Evolutionary conservation across 2,329 filamentous ascomycete genomes (phyloP).

Genomic region (Neodidymelliopsis sp.): DNA sequence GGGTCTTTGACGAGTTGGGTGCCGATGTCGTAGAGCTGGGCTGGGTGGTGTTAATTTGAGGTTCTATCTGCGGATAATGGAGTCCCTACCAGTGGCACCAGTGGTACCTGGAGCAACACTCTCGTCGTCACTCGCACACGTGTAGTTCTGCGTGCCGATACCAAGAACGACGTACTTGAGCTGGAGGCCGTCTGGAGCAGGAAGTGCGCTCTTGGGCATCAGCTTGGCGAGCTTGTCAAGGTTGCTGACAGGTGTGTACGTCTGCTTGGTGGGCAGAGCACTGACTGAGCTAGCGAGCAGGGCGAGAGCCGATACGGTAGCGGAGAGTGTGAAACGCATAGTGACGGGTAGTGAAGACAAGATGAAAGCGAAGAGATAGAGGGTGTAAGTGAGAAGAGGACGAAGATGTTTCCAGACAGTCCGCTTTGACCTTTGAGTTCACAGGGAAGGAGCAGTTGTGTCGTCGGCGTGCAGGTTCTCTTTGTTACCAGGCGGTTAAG

Average conservation of each 20-base stretch:
- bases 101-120: constrained; percentile 40
- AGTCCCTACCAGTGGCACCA: constrained; percentile 42
- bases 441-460: constrained; percentile 28
- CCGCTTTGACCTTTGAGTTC: constrained; percentile 8
- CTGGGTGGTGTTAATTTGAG: constrained; percentile 29
- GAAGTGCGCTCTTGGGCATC: constrained; percentile 41
- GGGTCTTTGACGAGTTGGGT: constrained; percentile 39
- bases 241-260: constrained; percentile 26
- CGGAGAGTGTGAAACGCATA: constrained; percentile 42
- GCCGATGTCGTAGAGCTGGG: constrained; percentile 48
- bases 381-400: not conserved
- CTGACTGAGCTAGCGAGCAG: constrained; percentile 27
- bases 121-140: constrained; percentile 46
- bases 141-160: constrained; percentile 63
- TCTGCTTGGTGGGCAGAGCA: constrained; percentile 23
- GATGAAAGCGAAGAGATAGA: not conserved
- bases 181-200: constrained; percentile 34
- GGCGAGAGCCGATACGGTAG: constrained; percentile 30
- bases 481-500: constrained; percentile 25
- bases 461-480: constrained; percentile 21
- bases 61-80: not conserved
- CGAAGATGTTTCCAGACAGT: constrained; percentile 5
- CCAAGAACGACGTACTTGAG: constrained; percentile 59
- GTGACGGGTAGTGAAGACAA: constrained; percentile 5
- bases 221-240: constrained; percentile 35